phyloP scores from a whole-genome alignment of 169 alveolate genomes.

The Plasmodium sp. region DNA sequence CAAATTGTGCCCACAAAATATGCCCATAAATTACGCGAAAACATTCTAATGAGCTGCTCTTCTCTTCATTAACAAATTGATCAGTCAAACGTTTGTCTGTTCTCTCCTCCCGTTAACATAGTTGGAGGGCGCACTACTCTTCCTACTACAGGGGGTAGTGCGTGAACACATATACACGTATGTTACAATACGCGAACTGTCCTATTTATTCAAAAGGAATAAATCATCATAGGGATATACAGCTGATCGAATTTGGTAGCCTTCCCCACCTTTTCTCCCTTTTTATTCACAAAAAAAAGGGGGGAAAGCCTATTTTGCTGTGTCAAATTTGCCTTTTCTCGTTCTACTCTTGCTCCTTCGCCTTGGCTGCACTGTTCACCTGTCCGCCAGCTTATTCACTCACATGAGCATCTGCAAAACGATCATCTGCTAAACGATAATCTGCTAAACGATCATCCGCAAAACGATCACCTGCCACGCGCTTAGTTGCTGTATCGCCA shows the following conservation, averaged over 20 bases:
- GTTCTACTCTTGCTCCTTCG: neutral
- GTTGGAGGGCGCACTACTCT: neutral
- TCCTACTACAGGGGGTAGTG: neutral
- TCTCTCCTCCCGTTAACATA: neutral
- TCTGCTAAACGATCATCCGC: no score
- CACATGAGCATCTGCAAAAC: neutral
- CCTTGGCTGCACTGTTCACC: neutral
- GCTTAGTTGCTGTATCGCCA: neutral
- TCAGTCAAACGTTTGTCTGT: neutral
- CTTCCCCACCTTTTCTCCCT: neutral
- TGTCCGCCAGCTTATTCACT: neutral
- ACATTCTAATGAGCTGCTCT: neutral
- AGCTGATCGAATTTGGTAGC: neutral
- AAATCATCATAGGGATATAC: neutral
- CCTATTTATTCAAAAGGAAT: neutral
- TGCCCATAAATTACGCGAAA: neutral
- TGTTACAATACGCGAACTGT: neutral
- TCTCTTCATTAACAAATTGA: neutral
- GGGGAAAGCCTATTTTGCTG: neutral
- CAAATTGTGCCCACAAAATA: neutral
- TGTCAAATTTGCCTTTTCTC: neutral
- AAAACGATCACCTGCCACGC: neutral
- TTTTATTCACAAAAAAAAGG: neutral
- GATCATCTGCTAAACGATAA: no score
- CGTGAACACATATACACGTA: neutral